Percentiles rank a stretch among this genome's conserved stretches.
These are phyloP conservation scores for Zostera marina DNA, from an alignment of 116 monocot genomes.

Conservation along the genomic window DNA sequence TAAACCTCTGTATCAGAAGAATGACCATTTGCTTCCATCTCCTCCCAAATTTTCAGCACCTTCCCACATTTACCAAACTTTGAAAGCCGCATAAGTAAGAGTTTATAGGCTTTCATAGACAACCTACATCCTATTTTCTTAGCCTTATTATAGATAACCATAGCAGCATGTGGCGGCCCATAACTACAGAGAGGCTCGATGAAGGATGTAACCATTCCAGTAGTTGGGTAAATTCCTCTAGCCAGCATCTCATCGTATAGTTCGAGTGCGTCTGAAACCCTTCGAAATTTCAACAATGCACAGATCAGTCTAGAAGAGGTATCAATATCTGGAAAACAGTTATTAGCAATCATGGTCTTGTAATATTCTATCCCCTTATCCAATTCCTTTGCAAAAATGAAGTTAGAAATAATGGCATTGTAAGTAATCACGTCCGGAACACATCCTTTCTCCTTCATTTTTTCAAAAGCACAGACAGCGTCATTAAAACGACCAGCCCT, in stretches of 20 bases:
- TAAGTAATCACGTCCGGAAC: conserved; percentile 22
- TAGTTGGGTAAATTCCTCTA: conserved; percentile 38
- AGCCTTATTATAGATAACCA: conserved; percentile 55
- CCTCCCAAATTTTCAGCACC: conserved; percentile 73
- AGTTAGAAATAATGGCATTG: conserved; percentile 63
- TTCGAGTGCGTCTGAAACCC: conserved; percentile 82
- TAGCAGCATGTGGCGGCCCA: conserved; percentile 87
- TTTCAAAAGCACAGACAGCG: conserved; percentile 40
- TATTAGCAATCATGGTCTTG: conserved; percentile 33
- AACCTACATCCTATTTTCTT: conserved; percentile 52
- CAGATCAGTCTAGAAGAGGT: conserved; percentile 42
- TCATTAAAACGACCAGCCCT: conserved; percentile 32
- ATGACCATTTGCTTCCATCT: conserved; percentile 73
- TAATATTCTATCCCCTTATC: conserved; percentile 45
- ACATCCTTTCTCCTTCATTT: conserved; percentile 42
- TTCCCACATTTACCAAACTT: conserved; percentile 67
- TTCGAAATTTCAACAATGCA: conserved; percentile 47
- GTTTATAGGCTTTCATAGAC: conserved; percentile 83
- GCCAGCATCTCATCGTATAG: conserved; percentile 63
- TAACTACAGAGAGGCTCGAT: conserved; percentile 58
- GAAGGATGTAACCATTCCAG: conserved; percentile 65
- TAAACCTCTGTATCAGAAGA: conserved; percentile 67
- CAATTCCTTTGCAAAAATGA: conserved; percentile 37
- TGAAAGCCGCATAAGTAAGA: conserved; percentile 75
- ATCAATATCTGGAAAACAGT: conserved; percentile 32